These are phyloP conservation scores for Tolypocladium ophioglossoides DNA, from an alignment of 2,329 filamentous ascomycete species.

Conservation along the genomic window DNA sequence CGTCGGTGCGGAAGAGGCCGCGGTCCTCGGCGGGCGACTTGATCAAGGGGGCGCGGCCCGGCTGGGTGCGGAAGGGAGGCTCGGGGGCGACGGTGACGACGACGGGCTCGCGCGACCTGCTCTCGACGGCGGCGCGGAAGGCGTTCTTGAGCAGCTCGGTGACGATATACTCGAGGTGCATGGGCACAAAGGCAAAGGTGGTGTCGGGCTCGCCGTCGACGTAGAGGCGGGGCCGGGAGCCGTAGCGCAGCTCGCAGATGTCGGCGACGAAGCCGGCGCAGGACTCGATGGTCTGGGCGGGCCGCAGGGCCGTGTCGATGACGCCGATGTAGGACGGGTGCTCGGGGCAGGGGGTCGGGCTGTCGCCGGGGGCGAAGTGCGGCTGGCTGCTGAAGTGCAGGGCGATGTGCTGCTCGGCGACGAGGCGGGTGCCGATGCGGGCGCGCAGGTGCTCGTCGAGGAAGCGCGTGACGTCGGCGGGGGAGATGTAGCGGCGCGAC, in stretches of 20 bases:
- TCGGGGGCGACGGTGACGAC: constrained; percentile 84
- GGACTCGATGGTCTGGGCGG: constrained; percentile 67
- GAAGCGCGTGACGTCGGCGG: constrained; percentile 77
- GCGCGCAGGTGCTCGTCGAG: constrained; percentile 90
- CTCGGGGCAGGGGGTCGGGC: constrained; percentile 39
- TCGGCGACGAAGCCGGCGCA: constrained; percentile 90
- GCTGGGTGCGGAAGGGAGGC: constrained; percentile 27
- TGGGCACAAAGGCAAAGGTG: constrained; percentile 88
- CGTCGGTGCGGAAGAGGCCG: constrained; percentile 31
- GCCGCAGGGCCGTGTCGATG: constrained; percentile 82
- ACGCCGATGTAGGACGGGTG: constrained; percentile 75
- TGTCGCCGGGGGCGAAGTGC: constrained; percentile 47
- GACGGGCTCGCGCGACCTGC: constrained; percentile 68
- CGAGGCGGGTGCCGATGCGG: constrained; percentile 83
- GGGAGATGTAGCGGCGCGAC: constrained; percentile 79
- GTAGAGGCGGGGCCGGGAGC: constrained; percentile 67
- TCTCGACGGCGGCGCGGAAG: constrained; percentile 87
- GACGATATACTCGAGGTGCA: constrained; percentile 94
- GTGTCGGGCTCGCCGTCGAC: constrained; percentile 81
- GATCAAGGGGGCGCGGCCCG: constrained; percentile 14
- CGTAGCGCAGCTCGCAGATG: constrained; percentile 94
- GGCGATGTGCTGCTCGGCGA: constrained; percentile 94
- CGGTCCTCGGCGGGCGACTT: constrained; percentile 24
- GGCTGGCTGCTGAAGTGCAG: constrained; percentile 65
- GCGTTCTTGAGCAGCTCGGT: constrained; percentile 96